A percentile compares a stretch with the other conserved stretches of the same genome.
phyloP scores from a whole-genome alignment of 2,329 filamentous ascomycete genomes.

The Fusarium praegraminearum region DNA sequence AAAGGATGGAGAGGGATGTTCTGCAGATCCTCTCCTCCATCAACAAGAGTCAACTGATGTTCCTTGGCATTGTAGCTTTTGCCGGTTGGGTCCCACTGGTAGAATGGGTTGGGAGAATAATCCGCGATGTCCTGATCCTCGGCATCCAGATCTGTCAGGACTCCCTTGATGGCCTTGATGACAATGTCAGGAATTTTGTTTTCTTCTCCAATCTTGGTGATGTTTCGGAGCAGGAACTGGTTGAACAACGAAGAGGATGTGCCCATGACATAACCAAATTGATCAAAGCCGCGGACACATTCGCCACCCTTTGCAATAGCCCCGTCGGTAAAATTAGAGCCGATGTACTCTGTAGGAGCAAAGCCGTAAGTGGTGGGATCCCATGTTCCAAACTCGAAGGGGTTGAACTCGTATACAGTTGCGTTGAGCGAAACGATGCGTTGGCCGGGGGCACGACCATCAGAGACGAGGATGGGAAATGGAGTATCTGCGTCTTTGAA shows the following conservation, averaged over 20 bases:
- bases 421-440: constrained; percentile 64
- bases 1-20: constrained; percentile 82
- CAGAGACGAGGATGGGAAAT: constrained; percentile 63
- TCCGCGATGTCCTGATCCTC: constrained; percentile 80
- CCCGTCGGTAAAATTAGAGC: constrained; percentile 68
- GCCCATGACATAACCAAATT: constrained; percentile 82
- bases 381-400: constrained; percentile 76
- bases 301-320: constrained; percentile 57
- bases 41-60: constrained; percentile 76
- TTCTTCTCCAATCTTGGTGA: constrained; percentile 59
- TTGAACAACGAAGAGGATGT: constrained; percentile 88
- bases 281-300: constrained; percentile 77
- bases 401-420: constrained; percentile 74
- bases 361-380: constrained; percentile 71
- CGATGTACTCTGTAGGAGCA: constrained; percentile 69
- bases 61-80: constrained; percentile 59
- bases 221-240: constrained; percentile 66
- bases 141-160: constrained; percentile 67
- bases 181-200: constrained; percentile 60
- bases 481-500: constrained; percentile 59
- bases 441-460: constrained; percentile 59
- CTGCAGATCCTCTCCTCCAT: constrained; percentile 83
- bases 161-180: constrained; percentile 58
- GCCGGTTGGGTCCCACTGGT: constrained; percentile 60
- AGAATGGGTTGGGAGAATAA: constrained; percentile 70